Base-by-base conservation (phyloP, 305 asterid species). In the Solanum hybrid region DNA sequence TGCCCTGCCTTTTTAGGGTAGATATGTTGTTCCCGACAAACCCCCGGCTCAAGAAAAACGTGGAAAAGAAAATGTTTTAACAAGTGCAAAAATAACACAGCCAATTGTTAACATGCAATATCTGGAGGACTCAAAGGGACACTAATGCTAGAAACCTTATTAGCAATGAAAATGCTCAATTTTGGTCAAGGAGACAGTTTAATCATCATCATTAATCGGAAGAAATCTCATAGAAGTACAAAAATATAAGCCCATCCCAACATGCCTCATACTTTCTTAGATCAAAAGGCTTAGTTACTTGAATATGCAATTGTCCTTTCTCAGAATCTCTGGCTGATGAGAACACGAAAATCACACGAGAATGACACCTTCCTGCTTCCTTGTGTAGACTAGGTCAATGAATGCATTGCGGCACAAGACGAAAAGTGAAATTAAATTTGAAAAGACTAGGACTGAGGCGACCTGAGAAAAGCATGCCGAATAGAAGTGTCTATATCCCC, bases 381-480 rank as follows among this genome's bases (percentile, higher is more conserved):
- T 83, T 78, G 64, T 11, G 75, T 35, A 89, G 35, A 84, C 80
- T 89, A 84, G 37, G 37, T 74, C 87, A 80, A 88, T 86, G 91
- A 64, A 67, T 86, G 34, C 73, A 84, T 18, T 73, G 90, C 29
- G 87, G 74, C 88, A 91, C 75, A 87, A 36, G 64, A 39, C 37
- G 81, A 89, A 74, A 51, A 76, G 74, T 42, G 16, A 71, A 77
- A 87, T 36, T 89, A 88, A 34, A 74, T 77, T 89, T 85, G 89
- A 90, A 90, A 85, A 78, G n/a, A 88, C 88, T 92, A 91, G 89
- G 75, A 61, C 29, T 28, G 33, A 89, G 88, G 89, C 71, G 92
- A 97, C 99, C 98, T 97, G 92, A 97, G 98, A 93, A 96, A 97
- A 88, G 99, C 92, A 91, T 92, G 92, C 91, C 88, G 95, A 88